Conservation (phyloP, 305 asterid species). For the Lippia alba region DNA sequence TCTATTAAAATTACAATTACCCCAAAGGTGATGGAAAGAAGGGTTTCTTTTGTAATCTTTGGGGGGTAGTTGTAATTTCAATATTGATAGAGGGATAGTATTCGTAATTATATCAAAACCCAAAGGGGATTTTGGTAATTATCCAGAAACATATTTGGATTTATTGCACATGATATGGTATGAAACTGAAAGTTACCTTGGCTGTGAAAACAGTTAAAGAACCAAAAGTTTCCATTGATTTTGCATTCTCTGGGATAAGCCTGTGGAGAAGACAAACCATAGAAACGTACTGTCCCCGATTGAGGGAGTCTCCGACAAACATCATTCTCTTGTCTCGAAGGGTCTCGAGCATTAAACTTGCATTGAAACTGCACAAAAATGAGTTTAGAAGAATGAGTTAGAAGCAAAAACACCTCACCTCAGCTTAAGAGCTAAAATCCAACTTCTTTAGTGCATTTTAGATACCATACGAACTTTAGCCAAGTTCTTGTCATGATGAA, state of each 20-base stretch:
- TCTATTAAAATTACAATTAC: no score
- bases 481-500: background rate
- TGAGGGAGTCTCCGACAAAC: slow-evolving; percentile 85
- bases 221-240: slow-evolving; percentile 66
- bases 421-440: no score
- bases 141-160: no score
- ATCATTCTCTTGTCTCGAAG: slow-evolving; percentile 83
- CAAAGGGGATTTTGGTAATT: no score
- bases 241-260: slow-evolving; percentile 54
- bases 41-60: background rate
- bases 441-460: no score
- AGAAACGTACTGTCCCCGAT: slow-evolving; percentile 81
- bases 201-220: slow-evolving; percentile 63
- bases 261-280: slow-evolving; percentile 79
- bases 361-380: slow-evolving; percentile 56
- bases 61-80: background rate
- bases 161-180: background rate
- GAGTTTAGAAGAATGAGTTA: background rate
- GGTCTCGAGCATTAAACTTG: slow-evolving; percentile 68
- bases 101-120: background rate
- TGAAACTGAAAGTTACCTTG: slow-evolving; percentile 50
- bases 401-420: no score
- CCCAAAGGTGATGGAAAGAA: no score
- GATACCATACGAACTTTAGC: background rate
- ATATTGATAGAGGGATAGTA: background rate